Base-by-base conservation (phyloP, 2,329 filamentous ascomycete species). In the Phialophora expanda region DNA sequence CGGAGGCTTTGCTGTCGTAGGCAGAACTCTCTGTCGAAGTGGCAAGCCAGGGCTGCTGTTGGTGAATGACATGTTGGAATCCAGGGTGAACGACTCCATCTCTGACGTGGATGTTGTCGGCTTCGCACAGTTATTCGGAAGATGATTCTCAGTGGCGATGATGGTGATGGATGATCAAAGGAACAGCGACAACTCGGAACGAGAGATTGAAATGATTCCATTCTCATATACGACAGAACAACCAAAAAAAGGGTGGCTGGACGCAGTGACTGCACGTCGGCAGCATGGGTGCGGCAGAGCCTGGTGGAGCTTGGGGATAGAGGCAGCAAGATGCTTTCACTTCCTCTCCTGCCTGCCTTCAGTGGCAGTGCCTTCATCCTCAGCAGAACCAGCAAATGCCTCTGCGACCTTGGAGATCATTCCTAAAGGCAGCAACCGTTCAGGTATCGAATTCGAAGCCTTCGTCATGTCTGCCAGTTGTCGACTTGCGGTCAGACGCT, bases 21-120 rank as follows among this genome's bases (percentile, higher is more conserved):
- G n/a, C 14, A 56, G 34, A 32, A 38, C 8, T 63, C 64, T 62
- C 44, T 65, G 53, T 65, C 61, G 64, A n/a, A 69, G 61, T 12
- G 57, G 63, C 44, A 69, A 58, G 26, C 54, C 44, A 14, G 56
- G 59, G 41, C 20, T 32, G 58, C 20, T 63, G 30, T 26, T n/a
- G 46, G 7, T 61, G 34, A 28, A 46, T 22, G 65, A 51, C 53
- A 56, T 64, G 46, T 65, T 58, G 28, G 46, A 51, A 14, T 20
- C 4, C 58, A 44, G 22, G 26, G 14, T 22, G 22, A 20, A 28
- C 3, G 26, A 20, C 20, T 26, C 50, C 26, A 53, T 61, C 34
- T 14, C 24, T 51, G 56, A 30, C 14, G 24, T 38, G 32, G 32
- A 41, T 14, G 30, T 20, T 14, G 44, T 4, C 30, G 30, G 26